A percentile compares a stretch with the other conserved stretches of the same genome.
Conservation (phyloP, 371 early-diverging fungal genomes). For the Dinochytrium kinnereticum region DNA sequence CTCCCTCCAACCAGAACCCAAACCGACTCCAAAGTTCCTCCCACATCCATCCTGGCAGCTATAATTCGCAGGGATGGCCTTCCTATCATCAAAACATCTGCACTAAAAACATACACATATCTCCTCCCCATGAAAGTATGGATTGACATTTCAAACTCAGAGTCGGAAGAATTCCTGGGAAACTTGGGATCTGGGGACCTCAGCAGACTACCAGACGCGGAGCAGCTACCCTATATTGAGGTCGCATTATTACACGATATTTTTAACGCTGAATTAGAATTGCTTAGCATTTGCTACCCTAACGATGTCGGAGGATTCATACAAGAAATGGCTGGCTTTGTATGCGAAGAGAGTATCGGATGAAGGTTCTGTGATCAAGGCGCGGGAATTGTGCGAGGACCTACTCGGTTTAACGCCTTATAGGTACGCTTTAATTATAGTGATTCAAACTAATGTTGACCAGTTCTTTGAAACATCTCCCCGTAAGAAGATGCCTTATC, state of each 20-base stretch:
- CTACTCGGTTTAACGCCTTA: slow-evolving; percentile 26
- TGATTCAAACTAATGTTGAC: neutral
- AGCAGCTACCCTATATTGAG: neutral
- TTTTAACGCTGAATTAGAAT: neutral
- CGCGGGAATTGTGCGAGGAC: slow-evolving; percentile 74
- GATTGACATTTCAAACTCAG: slow-evolving; percentile 61
- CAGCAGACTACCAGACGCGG: neutral
- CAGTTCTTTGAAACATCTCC: neutral
- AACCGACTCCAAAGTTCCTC: slow-evolving; percentile 8
- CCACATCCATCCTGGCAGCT: slow-evolving; percentile 65
- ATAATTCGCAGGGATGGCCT: slow-evolving; percentile 68
- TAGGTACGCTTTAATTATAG: slow-evolving; percentile 9
- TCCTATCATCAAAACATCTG: slow-evolving; percentile 73
- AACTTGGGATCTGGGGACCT: neutral
- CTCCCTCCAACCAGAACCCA: neutral
- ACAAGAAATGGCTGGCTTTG: slow-evolving; percentile 64
- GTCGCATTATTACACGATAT: neutral
- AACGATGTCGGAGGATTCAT: slow-evolving; percentile 67
- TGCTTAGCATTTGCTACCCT: slow-evolving; percentile 23
- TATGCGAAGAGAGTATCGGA: slow-evolving; percentile 75
- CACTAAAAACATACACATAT: slow-evolving; percentile 76
- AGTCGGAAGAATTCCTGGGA: slow-evolving; percentile 54
- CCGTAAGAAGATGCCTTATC: too few relatives aligned
- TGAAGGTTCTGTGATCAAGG: slow-evolving; percentile 65
- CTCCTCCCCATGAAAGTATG: slow-evolving; percentile 72